Evolutionary conservation across 2,329 filamentous ascomycete species (phyloP), one percentile per base, ranked within the genome.

Genomic region (Nothophaeocryptopus gaeumannii): DNA sequence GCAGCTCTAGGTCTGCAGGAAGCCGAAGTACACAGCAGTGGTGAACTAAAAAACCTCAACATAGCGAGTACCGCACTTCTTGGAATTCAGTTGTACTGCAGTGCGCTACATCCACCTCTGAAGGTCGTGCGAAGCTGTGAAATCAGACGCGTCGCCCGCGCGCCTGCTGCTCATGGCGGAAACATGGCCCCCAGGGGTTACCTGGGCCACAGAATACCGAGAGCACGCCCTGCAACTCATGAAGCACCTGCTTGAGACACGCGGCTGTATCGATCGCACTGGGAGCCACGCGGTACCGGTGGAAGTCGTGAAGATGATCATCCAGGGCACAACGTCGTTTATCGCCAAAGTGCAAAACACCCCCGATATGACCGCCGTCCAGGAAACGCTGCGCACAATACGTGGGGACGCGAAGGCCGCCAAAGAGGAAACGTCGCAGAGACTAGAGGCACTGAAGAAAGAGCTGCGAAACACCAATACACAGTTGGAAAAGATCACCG

Each of bases 201-300:
- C 32, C 11, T 48, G 13, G 39, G 26, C 32, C 13, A 36, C 35
- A 31, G 26, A 44, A 49, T 49, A 44, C 39, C 31, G 39, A 49
- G n/a, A n/a, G 46, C 30, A 49, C 33, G 33, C 46, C 32, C 20
- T 43, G 31, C 11, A 36, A 48, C 45, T 48, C 32, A 48, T 48
- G 16, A 48, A 48, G 38, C 37, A 48, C 31, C 45, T 48, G 37
- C 46, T 49, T 16, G 31, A 48, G 39, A 49, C 15, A 42, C 20
- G 33, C 20, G 13, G 46, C 46, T 49, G 26, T 49, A 49, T 49
- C 16, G 16, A 49, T 42, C 33, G 33, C 26, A 49, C 46, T 49
- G 33, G 39, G n/a, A 49, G 46, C 14, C 38, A 39, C 26, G 43
- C 39, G 15, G 20, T 49, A 38, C 46, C 13, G 26, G 39, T 29